Evolutionary conservation across 2,329 filamentous ascomycete genomes (phyloP).

Genomic region (Fusarium udum): DNA sequence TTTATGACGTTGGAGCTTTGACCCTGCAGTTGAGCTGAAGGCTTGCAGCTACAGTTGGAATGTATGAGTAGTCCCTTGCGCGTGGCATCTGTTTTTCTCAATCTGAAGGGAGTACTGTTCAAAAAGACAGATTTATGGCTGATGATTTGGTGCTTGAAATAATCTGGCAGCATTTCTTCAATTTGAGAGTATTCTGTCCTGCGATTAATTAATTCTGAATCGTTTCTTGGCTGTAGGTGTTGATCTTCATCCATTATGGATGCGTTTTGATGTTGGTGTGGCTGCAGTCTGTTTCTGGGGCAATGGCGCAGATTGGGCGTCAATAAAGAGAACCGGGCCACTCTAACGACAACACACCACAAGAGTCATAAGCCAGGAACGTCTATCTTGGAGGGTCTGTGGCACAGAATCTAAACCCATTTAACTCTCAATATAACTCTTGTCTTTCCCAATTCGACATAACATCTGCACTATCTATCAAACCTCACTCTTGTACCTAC

Average conservation of each 20-base stretch:
- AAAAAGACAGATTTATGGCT: neutral
- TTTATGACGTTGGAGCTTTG: conserved; percentile 7
- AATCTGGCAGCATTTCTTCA: neutral
- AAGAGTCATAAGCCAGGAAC: conserved; percentile 3
- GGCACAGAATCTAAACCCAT: conserved; percentile 8
- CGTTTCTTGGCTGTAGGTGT: conserved; percentile 1
- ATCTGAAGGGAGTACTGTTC: neutral
- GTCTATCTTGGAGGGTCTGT: conserved; percentile 6
- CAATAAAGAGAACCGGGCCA: conserved; percentile 37
- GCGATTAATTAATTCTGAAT: neutral
- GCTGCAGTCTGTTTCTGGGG: conserved; percentile 42
- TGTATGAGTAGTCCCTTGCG: conserved; percentile 6
- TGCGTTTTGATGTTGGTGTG: conserved; percentile 15
- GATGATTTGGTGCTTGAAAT: neutral
- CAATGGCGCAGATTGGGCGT: conserved; percentile 44
- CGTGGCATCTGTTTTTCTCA: conserved; percentile 1
- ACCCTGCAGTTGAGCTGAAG: neutral
- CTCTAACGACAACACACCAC: conserved; percentile 38
- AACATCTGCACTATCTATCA: neutral
- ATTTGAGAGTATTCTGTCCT: neutral
- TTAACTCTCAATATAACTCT: conserved; percentile 12
- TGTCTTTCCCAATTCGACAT: conserved; percentile 10
- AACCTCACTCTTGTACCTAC: neutral
- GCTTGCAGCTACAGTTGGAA: neutral
- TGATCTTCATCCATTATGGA: no score